Evolutionary conservation across 2,329 filamentous ascomycete genomes (phyloP), one percentile per base, ranked within the genome.

Genomic region (Nemania serpens): DNA sequence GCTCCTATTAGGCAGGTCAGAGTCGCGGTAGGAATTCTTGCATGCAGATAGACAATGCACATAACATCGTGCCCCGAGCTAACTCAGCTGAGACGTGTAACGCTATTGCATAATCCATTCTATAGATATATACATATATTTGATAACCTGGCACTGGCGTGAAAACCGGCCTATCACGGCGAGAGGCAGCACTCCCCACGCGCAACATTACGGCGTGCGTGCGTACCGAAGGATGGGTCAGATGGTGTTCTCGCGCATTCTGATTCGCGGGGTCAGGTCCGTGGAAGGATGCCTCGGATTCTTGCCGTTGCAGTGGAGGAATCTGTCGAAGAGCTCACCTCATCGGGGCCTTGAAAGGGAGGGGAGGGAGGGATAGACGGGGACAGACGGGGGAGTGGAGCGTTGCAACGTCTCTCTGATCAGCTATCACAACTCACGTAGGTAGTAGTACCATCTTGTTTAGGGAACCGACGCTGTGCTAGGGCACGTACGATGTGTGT

Each of bases 81-180:
- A 67, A 69, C 61, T 54, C 50, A 47, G 68, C 62, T 65, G 62
- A 63, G 61, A 64, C 62, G 56, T 62, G 62, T 53, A 59, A 64
- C 59, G 59, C 53, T 55, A 59, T 56, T 64, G 62, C 62, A 64
- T 64, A 64, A 59, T 22, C 22, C 20, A 34, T 64, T 62, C 62
- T 64, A 64, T 64, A 54, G 50, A 59, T 64, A 64, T 59, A 64
- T 55, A 47, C 55, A 52, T 42, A 56, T 25, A 51, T 37, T 47
- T 48, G 51, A 53, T 42, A 53, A 57, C 29, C 22, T 36, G 58
- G 15, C 47, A 39, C 47, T 52, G 43, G 37, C 51, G 59, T 59
- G 59, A n/a, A 39, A 59, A 50, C 15, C 13, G 48, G 53, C 62
- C 62, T 64, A 62, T 64, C 62, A 62, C 33, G 49, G 49, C 48